Evolutionary conservation across 257 asterid genomes (phyloP), one percentile per base, ranked within the genome.

Genomic region (Nicotiana attenuata): DNA sequence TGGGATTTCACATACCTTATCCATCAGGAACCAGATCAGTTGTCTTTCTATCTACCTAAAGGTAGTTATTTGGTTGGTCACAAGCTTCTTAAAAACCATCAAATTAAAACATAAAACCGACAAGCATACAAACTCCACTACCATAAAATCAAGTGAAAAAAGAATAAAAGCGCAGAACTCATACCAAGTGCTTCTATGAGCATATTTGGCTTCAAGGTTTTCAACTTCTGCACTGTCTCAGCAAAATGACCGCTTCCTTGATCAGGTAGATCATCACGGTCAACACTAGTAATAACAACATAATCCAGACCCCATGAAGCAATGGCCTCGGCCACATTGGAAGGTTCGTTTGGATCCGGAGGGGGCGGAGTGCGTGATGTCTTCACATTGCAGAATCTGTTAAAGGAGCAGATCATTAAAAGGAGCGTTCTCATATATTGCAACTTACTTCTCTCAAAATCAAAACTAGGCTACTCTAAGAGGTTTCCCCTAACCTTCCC

Each of bases 261-360:
- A 86, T 96, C 99, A 52, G 90, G 90, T 41, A 96, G 85, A 91
- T 96, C 99, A 79, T 96, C 99, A 3, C 99, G 93, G 81, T 96
- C 99, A 29, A 96, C 99, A 83, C 99, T 96, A 50, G 99, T 96
- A 68, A 96, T 94, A 83, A 96, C 99, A 86, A 96, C 96, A 81
- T 96, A 96, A 56, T 94, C 99, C 87, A 96, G 91, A 69, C 98
- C 99, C 99, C 99, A 96, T 19, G 99, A 92, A 80, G 98, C 99
- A 84, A 96, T 96, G 67, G 99, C 99, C 91, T 96, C 98, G 15
- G 99, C 99, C 80, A 96, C 99, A 81, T 96, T 94, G 19, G 86
- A 83, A 26, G 99, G 99, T 83, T 96, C 99, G 63, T 93, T 90
- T 52, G 97, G 99, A 83, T 96, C 99, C 7, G 98, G 99, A 84